Percentiles rank a stretch among this genome's conserved stretches.
Evolutionary conservation across 257 asterid species (phyloP).

Genomic region (Solanum rostratum): DNA sequence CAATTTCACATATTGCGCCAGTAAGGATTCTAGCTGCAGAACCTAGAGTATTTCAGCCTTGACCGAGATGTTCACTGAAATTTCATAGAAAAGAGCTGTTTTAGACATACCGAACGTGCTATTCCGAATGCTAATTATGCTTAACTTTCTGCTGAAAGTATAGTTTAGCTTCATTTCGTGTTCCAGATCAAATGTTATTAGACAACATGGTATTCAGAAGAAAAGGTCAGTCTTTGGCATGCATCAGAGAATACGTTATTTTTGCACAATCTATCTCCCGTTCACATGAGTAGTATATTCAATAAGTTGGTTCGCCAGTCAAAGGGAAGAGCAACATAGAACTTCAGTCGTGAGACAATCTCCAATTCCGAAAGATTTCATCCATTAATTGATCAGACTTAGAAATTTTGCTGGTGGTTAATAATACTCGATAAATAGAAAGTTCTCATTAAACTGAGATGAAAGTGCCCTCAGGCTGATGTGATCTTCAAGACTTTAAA

Average conservation of each 20-base stretch:
- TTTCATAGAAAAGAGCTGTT: neutral
- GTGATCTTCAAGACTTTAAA: neutral
- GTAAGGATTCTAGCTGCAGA: neutral
- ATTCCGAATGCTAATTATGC: neutral
- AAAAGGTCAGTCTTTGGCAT: neutral
- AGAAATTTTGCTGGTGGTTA: neutral
- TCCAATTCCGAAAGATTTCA: neutral
- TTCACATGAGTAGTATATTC: neutral
- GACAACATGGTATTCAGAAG: neutral
- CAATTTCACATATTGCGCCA: neutral
- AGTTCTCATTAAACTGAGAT: neutral
- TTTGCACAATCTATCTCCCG: neutral
- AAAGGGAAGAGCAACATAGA: neutral
- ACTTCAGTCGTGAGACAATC: neutral
- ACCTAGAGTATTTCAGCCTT: neutral
- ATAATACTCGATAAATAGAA: neutral
- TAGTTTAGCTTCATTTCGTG: neutral
- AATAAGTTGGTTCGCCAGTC: neutral
- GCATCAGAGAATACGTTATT: neutral
- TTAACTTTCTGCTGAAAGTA: neutral
- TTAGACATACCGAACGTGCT: neutral
- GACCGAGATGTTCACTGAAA: neutral
- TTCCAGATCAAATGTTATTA: neutral
- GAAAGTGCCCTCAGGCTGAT: too few species aligned
- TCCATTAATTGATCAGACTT: neutral